These are phyloP conservation scores for Talaromyces thailandensis DNA, from an alignment of 495 filamentous ascomycete species.

Conservation along the genomic window DNA sequence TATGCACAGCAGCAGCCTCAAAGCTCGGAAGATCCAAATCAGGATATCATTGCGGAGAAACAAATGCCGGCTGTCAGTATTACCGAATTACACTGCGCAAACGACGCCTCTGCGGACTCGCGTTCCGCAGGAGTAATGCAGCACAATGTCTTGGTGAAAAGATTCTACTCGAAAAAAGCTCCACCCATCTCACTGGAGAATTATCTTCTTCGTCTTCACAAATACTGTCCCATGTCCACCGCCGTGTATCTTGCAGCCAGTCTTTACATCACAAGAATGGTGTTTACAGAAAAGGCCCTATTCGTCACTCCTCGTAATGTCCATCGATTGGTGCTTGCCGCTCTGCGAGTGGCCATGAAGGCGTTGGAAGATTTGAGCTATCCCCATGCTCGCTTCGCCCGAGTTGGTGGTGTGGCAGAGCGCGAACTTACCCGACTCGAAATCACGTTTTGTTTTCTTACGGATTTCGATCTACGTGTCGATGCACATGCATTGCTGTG, in stretches of 20 bases:
- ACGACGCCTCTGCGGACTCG: conserved; percentile 9
- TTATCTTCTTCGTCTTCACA: conserved; percentile 79
- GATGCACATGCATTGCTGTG: conserved; percentile 50
- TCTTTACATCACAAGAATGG: conserved; percentile 77
- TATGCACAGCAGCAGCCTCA: conserved; percentile 38
- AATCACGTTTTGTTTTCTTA: conserved; percentile 83
- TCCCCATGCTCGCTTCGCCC: conserved; percentile 71
- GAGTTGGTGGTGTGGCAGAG: conserved; percentile 81
- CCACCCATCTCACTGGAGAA: conserved; percentile 75
- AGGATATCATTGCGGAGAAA: conserved; percentile 13
- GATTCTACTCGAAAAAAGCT: conserved; percentile 83
- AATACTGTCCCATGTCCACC: conserved; percentile 91
- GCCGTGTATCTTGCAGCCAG: conserved; percentile 90
- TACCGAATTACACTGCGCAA: conserved; percentile 23
- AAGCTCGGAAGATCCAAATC: conserved; percentile 45
- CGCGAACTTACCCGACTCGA: conserved; percentile 72
- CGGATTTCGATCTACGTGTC: conserved; percentile 72
- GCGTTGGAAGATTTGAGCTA: conserved; percentile 85
- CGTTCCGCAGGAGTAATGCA: conserved; percentile 58
- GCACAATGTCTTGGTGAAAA: conserved; percentile 70
- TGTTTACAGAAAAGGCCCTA: conserved; percentile 61
- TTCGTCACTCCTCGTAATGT: conserved; percentile 72
- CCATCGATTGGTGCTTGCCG: conserved; percentile 79
- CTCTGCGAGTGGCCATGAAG: conserved; percentile 82
- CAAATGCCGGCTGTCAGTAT: conserved; percentile 7